Percentiles rank a stretch among this genome's conserved stretches.
Conservation (phyloP, 495 filamentous ascomycete species). For the Neurospora terricola region DNA sequence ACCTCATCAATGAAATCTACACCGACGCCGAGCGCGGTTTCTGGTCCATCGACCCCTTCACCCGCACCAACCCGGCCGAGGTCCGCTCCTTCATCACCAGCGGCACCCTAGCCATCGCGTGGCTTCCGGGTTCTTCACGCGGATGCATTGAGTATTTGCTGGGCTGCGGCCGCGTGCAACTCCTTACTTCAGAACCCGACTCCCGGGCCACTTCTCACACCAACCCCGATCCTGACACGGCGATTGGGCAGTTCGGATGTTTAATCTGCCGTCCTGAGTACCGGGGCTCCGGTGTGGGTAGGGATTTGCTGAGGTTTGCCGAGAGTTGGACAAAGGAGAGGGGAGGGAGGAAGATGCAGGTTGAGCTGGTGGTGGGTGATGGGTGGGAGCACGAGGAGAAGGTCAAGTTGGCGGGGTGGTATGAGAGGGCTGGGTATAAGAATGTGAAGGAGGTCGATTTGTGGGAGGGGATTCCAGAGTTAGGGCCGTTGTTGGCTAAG, state of each 20-base stretch:
- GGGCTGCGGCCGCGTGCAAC: not conserved
- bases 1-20: slow-evolving; percentile 3
- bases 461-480: not conserved
- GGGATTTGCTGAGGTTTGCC: not conserved
- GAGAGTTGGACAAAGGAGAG: not conserved
- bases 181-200: not conserved
- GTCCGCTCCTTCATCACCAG: not conserved
- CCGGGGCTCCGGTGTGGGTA: not conserved
- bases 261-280: not conserved
- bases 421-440: slow-evolving; percentile 1
- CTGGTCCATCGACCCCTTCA: not conserved
- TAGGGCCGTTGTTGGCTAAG: not conserved
- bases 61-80: not conserved
- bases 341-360: slow-evolving; percentile 1
- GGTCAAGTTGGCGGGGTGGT: not conserved
- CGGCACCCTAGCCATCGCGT: not conserved
- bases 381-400: slow-evolving; percentile 2
- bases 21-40: slow-evolving; percentile 1
- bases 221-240: not conserved
- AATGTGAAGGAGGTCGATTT: not conserved
- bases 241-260: not conserved
- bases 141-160: not conserved
- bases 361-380: not conserved
- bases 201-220: not conserved
- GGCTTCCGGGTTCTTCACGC: not conserved